phyloP scores from a whole-genome alignment of 1,139 yeast genomes.

The Protomyces inundatus region DNA sequence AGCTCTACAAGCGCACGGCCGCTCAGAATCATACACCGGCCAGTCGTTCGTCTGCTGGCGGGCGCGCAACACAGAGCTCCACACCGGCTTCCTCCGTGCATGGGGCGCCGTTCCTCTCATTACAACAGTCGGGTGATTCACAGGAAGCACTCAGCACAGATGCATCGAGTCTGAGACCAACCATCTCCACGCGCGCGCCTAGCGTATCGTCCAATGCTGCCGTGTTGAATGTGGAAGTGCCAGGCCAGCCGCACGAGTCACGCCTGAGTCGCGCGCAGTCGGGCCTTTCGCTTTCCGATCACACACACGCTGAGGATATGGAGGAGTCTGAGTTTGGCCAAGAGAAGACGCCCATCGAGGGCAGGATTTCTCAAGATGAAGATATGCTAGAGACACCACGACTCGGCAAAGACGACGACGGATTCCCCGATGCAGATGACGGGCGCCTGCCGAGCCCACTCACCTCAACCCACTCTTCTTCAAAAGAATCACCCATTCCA shows the following conservation, averaged over 20 bases:
- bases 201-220: slow-evolving; percentile 21
- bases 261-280: neutral
- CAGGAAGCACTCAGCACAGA: neutral
- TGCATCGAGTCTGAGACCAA: slow-evolving; percentile 16
- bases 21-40: neutral
- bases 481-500: slow-evolving; percentile 10
- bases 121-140: neutral
- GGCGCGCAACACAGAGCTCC: neutral
- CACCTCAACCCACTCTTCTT: slow-evolving; percentile 3
- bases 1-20: slow-evolving; percentile 3
- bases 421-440: neutral
- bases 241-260: neutral
- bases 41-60: neutral
- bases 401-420: neutral
- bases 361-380: neutral
- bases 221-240: slow-evolving; percentile 14
- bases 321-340: neutral
- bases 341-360: neutral
- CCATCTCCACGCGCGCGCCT: slow-evolving; percentile 19
- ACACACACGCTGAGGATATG: neutral
- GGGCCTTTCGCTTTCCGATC: neutral
- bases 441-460: neutral
- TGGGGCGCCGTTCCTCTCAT: slow-evolving; percentile 2
- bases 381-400: neutral
- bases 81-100: neutral